These are phyloP conservation scores for Fusarium haematococcum DNA, from an alignment of 2,329 filamentous ascomycete genomes.

Conservation along the genomic window DNA sequence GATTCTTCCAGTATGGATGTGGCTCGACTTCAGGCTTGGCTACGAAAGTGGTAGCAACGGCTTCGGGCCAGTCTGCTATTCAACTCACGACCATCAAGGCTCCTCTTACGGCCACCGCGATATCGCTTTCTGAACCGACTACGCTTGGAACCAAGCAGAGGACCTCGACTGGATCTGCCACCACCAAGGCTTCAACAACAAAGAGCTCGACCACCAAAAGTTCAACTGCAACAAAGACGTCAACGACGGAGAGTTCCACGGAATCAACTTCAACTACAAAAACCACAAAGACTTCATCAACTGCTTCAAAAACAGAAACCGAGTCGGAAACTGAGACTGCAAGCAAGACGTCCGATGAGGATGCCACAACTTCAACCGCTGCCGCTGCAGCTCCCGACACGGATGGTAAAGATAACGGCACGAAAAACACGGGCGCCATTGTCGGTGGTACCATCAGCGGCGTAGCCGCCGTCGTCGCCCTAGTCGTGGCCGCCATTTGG, in stretches of 20 bases:
- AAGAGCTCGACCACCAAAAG: slow-evolving; percentile 7
- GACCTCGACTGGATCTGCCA: slow-evolving; percentile 20
- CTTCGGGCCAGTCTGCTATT: slow-evolving; percentile 53
- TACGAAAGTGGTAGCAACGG: slow-evolving; percentile 61
- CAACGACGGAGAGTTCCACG: slow-evolving; percentile 21
- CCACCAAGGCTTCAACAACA: slow-evolving; percentile 16
- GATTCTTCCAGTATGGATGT: slow-evolving; percentile 69
- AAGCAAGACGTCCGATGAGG: slow-evolving; percentile 23
- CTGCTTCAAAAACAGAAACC: slow-evolving; percentile 19
- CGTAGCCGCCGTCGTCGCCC: slow-evolving; percentile 57
- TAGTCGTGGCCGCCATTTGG: slow-evolving; percentile 57
- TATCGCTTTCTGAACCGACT: slow-evolving; percentile 55
- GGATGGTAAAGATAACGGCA: slow-evolving; percentile 40
- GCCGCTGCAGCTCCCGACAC: slow-evolving; percentile 45
- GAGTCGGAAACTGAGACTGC: slow-evolving; percentile 26
- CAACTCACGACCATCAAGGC: slow-evolving; percentile 55
- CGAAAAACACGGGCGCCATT: slow-evolving; percentile 60
- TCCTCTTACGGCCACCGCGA: slow-evolving; percentile 54
- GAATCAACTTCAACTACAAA: slow-evolving; percentile 8
- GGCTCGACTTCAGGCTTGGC: slow-evolving; percentile 61
- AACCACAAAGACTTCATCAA: slow-evolving; percentile 21
- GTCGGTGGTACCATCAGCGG: slow-evolving; percentile 67
- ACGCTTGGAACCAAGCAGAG: slow-evolving; percentile 50
- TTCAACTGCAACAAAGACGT: slow-evolving; percentile 12
- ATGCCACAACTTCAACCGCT: slow-evolving; percentile 30